Evolutionary conservation across 75 land plant genomes (phyloP), one percentile per base, ranked within the genome.

Genomic region (Sequoiadendron giganteum): DNA sequence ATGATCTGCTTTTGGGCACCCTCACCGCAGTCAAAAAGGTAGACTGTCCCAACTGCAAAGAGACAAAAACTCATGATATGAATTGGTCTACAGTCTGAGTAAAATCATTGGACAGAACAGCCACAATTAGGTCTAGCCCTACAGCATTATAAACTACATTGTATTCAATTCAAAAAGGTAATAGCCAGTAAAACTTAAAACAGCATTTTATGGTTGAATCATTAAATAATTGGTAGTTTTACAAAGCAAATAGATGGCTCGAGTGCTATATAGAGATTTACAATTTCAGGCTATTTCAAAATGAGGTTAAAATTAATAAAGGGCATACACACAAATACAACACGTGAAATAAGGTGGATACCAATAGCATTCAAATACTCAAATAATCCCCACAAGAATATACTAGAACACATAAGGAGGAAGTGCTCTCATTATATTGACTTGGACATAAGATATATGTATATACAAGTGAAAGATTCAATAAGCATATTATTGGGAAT

Each of bases 21-120:
- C 87, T 92, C 93, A 38, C 92, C 93, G 76, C 93, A 92, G 79
- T 92, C 92, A 77, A 92, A 90, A 65, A 92, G 77, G 85, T 85
- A 90, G 73, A 91, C 89, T 30, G 83, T 56, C 56, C 89, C 89
- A 47, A 83, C 92, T 91, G 87, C 34, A 85, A 84, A 55, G 16
- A 68, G 38, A 65, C 32, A 52, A 28, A 18, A 54, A 19, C 84
- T 49, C 28, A 19, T 14, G 19, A 52, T 88, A 54, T n/a, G 65
- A 54, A 43, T 40, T 58, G 58, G 48, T 19, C 47, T 40, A 39
- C 40, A 77, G 3, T 38, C 38, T 36, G 19, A 39, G 43, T 15
- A 15, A 36, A 36, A 77, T 77, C 80, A 21, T 43, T 80, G 47
- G 10, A 25, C 48, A 80, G n/a, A 25, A 43, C 83, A 80, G 3